Evolutionary conservation across 2,329 filamentous ascomycete species (phyloP).

Genomic region (Orbilia oligospora): DNA sequence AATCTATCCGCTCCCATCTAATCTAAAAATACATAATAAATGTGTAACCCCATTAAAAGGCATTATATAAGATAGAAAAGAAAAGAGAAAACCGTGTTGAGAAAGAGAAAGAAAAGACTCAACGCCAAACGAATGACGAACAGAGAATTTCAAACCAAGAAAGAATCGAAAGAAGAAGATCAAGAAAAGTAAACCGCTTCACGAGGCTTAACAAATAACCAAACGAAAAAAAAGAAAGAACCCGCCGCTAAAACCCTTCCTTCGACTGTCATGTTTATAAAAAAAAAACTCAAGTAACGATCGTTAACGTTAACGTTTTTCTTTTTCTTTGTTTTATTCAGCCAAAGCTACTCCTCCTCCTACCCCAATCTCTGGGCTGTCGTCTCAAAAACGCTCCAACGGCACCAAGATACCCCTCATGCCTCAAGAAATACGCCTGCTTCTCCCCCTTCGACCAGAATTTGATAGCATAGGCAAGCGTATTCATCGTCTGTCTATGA

Average conservation of each 20-base stretch:
- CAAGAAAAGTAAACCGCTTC: slow-evolving; percentile 14
- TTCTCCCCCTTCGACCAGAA: slow-evolving; percentile 97
- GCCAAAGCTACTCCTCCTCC: slow-evolving; percentile 55
- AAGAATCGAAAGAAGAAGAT: neutral
- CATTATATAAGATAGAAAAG: slow-evolving; percentile 10
- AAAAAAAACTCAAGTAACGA: neutral
- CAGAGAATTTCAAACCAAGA: slow-evolving; percentile 17
- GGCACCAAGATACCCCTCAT: slow-evolving; percentile 94
- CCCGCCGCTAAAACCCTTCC: neutral
- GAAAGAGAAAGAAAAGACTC: neutral
- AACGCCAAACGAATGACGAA: slow-evolving; percentile 28
- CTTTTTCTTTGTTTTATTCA: no score
- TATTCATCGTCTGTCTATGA: slow-evolving; percentile 98
- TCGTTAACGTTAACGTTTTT: no score
- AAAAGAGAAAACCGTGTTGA: neutral
- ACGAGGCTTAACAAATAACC: neutral
- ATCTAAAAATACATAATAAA: slow-evolving; percentile 51
- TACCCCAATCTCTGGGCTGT: slow-evolving; percentile 51
- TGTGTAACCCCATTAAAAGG: slow-evolving; percentile 4
- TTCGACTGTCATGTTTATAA: no score
- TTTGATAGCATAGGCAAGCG: slow-evolving; percentile 93
- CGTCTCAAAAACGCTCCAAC: slow-evolving; percentile 85
- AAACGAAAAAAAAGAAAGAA: slow-evolving; percentile 6
- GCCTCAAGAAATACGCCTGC: slow-evolving; percentile 93
- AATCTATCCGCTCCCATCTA: slow-evolving; percentile 15